Base-by-base conservation (phyloP, 352 stramenopile genomes). In the Pythium phragmiticola region DNA sequence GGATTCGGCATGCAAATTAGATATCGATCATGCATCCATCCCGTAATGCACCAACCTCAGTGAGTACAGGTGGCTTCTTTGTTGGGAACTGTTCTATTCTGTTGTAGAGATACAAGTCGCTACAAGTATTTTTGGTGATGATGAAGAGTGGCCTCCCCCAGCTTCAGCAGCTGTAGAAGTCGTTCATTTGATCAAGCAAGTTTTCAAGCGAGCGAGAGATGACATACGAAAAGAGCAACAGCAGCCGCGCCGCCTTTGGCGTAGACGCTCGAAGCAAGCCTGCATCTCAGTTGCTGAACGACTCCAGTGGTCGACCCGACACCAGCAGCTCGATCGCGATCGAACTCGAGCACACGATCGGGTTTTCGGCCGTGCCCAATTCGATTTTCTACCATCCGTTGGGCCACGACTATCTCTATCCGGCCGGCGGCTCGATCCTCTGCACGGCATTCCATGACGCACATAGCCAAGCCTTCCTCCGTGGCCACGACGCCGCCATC, bases 311-410 rank as follows among this genome's bases (percentile, higher is more conserved):
- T 45, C 56, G 46, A 39, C 34, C 34, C 34, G 4, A 23, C 8
- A 17, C 39, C 39, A n/a, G 13, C 13, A 33, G 19, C 3, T 34
- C 66, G 1, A 37, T 69, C n/a, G 55, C 70, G 16, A 90, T 98
- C 37, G 92, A 98, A 59, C 73, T 98, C 41, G 90, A 98, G 70
- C 92, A 97, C 72, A 94, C 87, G n/a, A 97, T 98, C 60, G 94
- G 90, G 8, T 94, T 95, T 64, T 93, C 82, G 4, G 76, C 84
- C 4, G 72, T 96, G 23, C 75, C 78, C 9, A 89, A 92, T n/a
- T 80, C 84, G 0, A 75, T 98, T 52, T 82, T 94, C 65, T 96
- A 89, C 53, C 90, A 97, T 30, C 91, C 92, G 13, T 82, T 69
- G 0, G 86, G 78, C 0, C 69, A 71, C 17, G 82, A 98, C 30